A percentile compares a stretch with the other conserved stretches of the same genome.
Conservation (phyloP, 305 asterid species). For the Fraxinus albicans region DNA sequence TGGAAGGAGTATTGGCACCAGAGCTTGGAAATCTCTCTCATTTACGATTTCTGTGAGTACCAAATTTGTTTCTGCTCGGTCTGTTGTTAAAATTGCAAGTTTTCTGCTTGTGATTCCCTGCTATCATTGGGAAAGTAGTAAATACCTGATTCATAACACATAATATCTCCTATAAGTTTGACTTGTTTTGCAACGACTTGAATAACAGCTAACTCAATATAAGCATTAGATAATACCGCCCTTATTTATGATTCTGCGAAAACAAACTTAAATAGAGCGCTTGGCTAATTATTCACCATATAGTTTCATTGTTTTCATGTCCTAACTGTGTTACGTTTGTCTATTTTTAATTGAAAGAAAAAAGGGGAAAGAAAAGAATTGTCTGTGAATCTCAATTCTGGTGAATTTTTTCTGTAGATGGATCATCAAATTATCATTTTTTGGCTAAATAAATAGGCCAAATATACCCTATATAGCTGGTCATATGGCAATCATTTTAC, state of each 20-base stretch:
- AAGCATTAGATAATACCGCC: neutral
- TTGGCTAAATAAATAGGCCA: neutral
- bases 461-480: neutral
- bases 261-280: neutral
- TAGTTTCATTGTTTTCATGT: neutral
- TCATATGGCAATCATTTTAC: neutral
- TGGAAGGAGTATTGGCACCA: slow-evolving; percentile 75
- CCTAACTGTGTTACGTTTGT: neutral
- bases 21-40: slow-evolving; percentile 74
- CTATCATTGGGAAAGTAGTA: neutral
- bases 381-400: neutral
- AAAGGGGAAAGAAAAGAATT: neutral
- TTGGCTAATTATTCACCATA: neutral
- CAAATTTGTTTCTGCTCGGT: neutral
- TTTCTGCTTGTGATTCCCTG: neutral
- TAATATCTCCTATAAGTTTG: neutral
- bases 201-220: neutral
- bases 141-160: neutral
- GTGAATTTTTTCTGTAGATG: neutral
- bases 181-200: neutral
- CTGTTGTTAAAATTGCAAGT: neutral
- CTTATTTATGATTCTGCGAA: neutral
- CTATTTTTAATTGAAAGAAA: neutral
- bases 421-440: neutral
- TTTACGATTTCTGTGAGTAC: slow-evolving; percentile 70